Evolutionary conservation across 305 asterid genomes (phyloP).

Genomic region (Euphrasia arctica): DNA sequence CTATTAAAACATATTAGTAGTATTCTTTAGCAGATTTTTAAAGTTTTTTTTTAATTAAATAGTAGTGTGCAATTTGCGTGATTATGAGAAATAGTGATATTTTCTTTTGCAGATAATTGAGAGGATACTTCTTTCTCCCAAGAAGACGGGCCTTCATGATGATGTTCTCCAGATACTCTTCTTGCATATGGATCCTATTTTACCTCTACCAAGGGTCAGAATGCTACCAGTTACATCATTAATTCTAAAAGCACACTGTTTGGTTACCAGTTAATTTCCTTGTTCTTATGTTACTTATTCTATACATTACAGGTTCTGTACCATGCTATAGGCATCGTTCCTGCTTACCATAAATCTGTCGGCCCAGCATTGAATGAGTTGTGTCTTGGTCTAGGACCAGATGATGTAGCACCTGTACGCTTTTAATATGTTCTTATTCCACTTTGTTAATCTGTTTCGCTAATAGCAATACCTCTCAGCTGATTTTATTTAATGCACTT

Average conservation of each 20-base stretch:
- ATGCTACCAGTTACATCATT: slow-evolving; percentile 80
- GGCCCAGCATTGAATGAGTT: slow-evolving; percentile 90
- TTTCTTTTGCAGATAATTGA: slow-evolving; percentile 67
- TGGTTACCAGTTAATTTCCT: slow-evolving; percentile 17
- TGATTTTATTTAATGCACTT: slow-evolving; percentile 25
- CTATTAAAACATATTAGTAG: not conserved
- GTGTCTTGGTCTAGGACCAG: slow-evolving; percentile 92
- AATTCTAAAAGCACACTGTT: slow-evolving; percentile 6
- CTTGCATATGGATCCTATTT: slow-evolving; percentile 92
- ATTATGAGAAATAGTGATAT: slow-evolving; percentile 9
- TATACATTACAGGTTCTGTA: slow-evolving; percentile 65
- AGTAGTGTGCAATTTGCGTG: slow-evolving; percentile 13
- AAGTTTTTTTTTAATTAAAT: not conserved
- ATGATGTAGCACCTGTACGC: slow-evolving; percentile 94
- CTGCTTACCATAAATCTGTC: slow-evolving; percentile 78
- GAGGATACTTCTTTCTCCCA: slow-evolving; percentile 79
- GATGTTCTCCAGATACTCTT: slow-evolving; percentile 82
- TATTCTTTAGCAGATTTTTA: slow-evolving; percentile 12
- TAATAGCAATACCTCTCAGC: slow-evolving; percentile 2
- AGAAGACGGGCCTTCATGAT: slow-evolving; percentile 91
- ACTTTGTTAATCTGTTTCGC: slow-evolving; percentile 26
- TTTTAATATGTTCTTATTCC: slow-evolving; percentile 24
- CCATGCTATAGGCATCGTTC: slow-evolving; percentile 93
- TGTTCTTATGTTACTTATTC: slow-evolving; percentile 30
- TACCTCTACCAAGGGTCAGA: slow-evolving; percentile 92